phyloP scores from a whole-genome alignment of 371 early-diverging fungal genomes.

The Fennellomyces sp. region DNA sequence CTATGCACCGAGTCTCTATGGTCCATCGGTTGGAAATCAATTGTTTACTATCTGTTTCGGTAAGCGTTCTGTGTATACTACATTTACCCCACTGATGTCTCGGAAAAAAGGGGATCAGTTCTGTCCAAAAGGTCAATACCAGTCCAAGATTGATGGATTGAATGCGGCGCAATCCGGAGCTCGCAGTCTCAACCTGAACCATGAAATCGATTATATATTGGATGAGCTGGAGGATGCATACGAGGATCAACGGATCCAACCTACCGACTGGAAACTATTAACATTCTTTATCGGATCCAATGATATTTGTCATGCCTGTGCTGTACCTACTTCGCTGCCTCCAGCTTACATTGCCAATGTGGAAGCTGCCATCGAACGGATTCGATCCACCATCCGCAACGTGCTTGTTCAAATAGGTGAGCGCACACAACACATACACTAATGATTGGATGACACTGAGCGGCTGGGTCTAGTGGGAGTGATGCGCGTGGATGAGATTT shows the following conservation, averaged over 20 bases:
- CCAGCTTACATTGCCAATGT: constrained; percentile 27
- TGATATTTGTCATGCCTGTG: constrained; percentile 66
- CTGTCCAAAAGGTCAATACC: constrained; percentile 46
- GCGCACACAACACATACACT: background rate
- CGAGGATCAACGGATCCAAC: constrained; percentile 30
- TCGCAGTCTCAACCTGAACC: constrained; percentile 39
- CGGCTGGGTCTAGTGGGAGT: constrained; percentile 42
- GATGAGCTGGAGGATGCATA: constrained; percentile 29
- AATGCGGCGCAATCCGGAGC: constrained; percentile 60
- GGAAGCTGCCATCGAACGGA: constrained; percentile 36
- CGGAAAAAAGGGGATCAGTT: constrained; percentile 24
- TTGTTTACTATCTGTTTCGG: constrained; percentile 50
- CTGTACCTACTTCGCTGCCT: constrained; percentile 29
- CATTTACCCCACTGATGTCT: background rate
- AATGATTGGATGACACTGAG: background rate
- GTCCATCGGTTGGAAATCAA: constrained; percentile 45
- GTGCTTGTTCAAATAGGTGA: constrained; percentile 43
- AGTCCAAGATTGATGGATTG: constrained; percentile 29
- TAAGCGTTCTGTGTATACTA: constrained; percentile 7
- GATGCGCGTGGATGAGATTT: constrained; percentile 38
- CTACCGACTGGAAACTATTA: constrained; percentile 64
- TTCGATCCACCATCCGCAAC: constrained; percentile 25
- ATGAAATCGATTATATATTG: constrained; percentile 45
- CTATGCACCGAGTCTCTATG: constrained; percentile 39
- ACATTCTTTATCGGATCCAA: constrained; percentile 72